Evolutionary conservation across 2,329 filamentous ascomycete species (phyloP), one percentile per base, ranked within the genome.

Genomic region (Neopestalotiopsis clavispora): DNA sequence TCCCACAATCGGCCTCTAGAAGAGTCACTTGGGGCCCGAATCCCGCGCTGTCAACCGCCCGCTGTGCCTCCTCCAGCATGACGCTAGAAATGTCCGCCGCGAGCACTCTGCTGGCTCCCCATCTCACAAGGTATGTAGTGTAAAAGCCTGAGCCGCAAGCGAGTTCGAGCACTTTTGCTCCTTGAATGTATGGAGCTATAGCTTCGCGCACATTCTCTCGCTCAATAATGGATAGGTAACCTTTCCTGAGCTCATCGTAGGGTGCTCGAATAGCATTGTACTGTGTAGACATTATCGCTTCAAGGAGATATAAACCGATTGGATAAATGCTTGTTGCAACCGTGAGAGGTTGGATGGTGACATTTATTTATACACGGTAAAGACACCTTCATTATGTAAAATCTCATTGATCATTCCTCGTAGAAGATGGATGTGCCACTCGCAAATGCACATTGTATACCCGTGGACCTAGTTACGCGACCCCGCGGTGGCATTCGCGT

Each of bases 111-210:
- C 68, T 69, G 1, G 79, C 79, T 34, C 78, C 80, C 78, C 79
- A 80, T 67, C 73, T 69, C 7, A 79, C 70, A 40, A 80, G 72
- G 56, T 72, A 72, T 59, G 75, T 74, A 14, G 78, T 78, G 68
- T 78, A 81, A 69, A 75, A 79, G 17, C 79, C 80, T 1, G 78
- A 76, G 13, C 80, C 79, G 70, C 80, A 81, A 20, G 79, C 80
- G 12, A 82, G 77, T 62, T 82, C 80, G 49, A 82, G 77, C 14
- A 81, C 73, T 23, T 75, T 71, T 10, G 57, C 14, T 10, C 59
- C 59, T 32, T 62, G 4, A 10, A 62, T 42, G 4, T 23, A 62
- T 12, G 59, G 59, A 12, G 30, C 32, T 4, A 62, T n/a, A 38
- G 59, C 59, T 2, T 62, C 59, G 34, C 32, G 59, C 14, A 62